Conservation (phyloP, 1,284 basidiomycete genomes). For the Kwoniella shivajii region DNA sequence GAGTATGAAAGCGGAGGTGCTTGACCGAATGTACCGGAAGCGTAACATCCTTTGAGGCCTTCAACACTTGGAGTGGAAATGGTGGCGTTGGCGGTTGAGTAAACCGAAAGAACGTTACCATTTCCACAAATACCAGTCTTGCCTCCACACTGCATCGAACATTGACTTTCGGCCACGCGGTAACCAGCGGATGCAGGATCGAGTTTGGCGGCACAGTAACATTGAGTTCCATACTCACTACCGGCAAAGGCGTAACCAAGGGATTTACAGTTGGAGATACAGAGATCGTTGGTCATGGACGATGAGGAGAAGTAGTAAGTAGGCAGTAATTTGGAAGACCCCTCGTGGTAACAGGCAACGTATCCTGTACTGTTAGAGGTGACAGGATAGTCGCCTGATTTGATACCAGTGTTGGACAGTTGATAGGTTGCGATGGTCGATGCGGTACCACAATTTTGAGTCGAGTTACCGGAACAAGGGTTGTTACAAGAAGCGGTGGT, state of each 20-base stretch:
- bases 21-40: conserved; percentile 22
- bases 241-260: conserved; percentile 28
- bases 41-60: conserved; percentile 37
- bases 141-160: conserved; percentile 29
- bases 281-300: conserved; percentile 18
- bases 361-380: conserved; percentile 22
- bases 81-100: conserved; percentile 10
- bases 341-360: conserved; percentile 30
- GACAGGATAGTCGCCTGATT: conserved; percentile 14
- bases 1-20: conserved; percentile 17
- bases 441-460: conserved; percentile 18
- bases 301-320: conserved; percentile 7
- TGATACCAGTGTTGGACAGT: conserved; percentile 12
- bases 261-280: conserved; percentile 21
- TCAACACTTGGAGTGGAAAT: conserved; percentile 16
- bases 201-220: conserved; percentile 21
- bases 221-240: conserved; percentile 28
- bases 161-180: conserved; percentile 13
- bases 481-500: conserved; percentile 20
- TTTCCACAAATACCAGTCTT: conserved; percentile 22
- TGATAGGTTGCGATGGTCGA: conserved; percentile 18
- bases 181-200: conserved; percentile 14
- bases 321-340: conserved; percentile 16
- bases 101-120: conserved; percentile 13
- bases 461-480: conserved; percentile 22